Evolutionary conservation across 371 early-diverging fungal genomes (phyloP).

Genomic region (Mortierella sp.): DNA sequence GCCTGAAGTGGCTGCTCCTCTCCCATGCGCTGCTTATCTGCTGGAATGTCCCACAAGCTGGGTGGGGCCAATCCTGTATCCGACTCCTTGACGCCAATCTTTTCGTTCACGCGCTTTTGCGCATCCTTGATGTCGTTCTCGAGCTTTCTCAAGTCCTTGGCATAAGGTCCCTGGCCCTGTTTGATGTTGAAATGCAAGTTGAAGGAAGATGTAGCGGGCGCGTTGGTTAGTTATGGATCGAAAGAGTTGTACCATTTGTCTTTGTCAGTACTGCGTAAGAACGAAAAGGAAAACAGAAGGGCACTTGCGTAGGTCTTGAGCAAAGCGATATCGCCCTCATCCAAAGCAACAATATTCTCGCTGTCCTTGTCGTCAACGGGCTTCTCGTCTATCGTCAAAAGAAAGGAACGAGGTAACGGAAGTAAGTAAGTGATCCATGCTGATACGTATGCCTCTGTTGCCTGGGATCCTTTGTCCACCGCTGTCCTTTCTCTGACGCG

Average conservation of each 20-base stretch:
- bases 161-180: conserved; percentile 98
- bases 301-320: conserved; percentile 88
- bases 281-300: background rate
- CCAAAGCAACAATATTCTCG: conserved; percentile 95
- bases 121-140: conserved; percentile 95
- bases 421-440: background rate
- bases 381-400: conserved; percentile 76
- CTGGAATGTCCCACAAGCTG: conserved; percentile 98
- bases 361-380: conserved; percentile 82
- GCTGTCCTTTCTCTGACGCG: background rate
- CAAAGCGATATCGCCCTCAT: conserved; percentile 97
- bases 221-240: background rate
- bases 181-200: background rate
- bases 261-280: background rate
- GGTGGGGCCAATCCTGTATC: conserved; percentile 99
- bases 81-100: conserved; percentile 99
- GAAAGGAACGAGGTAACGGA: background rate
- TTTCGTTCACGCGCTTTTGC: conserved; percentile 97
- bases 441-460: background rate
- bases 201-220: background rate
- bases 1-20: conserved; percentile 99
- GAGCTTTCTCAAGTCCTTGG: conserved; percentile 90
- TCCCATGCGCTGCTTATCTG: conserved; percentile 97
- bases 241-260: background rate
- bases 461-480: background rate